Conservation (phyloP, 495 filamentous ascomycete species). For the Penicillium waksmanii region DNA sequence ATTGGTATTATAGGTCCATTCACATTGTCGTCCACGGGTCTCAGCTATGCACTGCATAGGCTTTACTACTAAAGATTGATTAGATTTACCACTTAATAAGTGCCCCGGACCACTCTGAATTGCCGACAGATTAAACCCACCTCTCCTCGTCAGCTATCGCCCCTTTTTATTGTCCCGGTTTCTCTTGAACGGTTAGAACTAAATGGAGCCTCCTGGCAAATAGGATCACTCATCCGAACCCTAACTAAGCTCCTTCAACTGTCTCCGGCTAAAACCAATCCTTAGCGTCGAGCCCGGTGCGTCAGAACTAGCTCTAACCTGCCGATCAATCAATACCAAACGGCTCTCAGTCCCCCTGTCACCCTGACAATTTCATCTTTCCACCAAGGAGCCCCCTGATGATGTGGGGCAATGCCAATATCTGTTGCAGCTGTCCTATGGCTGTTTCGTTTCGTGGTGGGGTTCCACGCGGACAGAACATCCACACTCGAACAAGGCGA, state of each 20-base stretch:
- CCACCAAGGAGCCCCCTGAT: not conserved
- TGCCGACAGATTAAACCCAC: not conserved
- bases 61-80: not conserved
- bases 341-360: conserved; percentile 12
- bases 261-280: conserved; percentile 1
- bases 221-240: not conserved
- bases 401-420: not conserved
- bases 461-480: not conserved
- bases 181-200: too few species aligned
- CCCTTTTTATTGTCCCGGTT: not conserved
- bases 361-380: conserved; percentile 17
- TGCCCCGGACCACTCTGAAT: not conserved
- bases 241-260: not conserved
- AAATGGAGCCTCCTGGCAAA: too few species aligned
- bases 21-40: too few species aligned
- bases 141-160: not conserved
- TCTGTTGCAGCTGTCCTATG: not conserved
- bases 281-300: not conserved
- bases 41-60: too few species aligned
- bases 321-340: conserved; percentile 23
- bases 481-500: not conserved
- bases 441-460: not conserved
- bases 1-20: too few species aligned
- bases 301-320: conserved; percentile 1
- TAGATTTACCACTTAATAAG: not conserved